These are phyloP conservation scores for Glycyrrhiza uralensis DNA, from an alignment of 306 rosid genomes.

Conservation along the genomic window DNA sequence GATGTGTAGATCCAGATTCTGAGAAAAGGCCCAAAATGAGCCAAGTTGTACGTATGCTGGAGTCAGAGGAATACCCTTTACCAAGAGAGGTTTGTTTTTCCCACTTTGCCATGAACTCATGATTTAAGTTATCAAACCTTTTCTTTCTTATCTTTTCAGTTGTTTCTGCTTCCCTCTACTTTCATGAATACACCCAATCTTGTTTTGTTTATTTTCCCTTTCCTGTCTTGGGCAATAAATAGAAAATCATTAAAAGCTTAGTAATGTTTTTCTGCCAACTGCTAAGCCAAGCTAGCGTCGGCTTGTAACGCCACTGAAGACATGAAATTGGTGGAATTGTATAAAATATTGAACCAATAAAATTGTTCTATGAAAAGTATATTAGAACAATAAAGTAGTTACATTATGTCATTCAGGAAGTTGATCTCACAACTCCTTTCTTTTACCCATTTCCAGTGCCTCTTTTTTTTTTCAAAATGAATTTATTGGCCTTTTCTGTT, in stretches of 20 bases:
- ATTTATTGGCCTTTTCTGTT: not conserved
- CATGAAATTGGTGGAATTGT: not conserved
- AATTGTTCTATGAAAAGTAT: not conserved
- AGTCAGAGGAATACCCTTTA: slow-evolving; percentile 83
- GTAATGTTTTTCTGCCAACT: not conserved
- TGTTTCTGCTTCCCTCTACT: not conserved
- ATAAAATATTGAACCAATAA: not conserved
- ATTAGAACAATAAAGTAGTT: slow-evolving; percentile 10
- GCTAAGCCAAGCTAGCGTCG: not conserved
- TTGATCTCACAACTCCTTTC: not conserved
- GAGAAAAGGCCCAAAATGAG: slow-evolving; percentile 94
- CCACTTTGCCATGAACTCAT: not conserved
- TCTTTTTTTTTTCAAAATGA: not conserved
- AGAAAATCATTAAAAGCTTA: not conserved
- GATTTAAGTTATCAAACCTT: not conserved
- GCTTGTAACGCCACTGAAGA: not conserved
- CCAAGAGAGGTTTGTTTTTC: slow-evolving; percentile 68
- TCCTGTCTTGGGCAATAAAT: not conserved
- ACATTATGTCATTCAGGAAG: not conserved
- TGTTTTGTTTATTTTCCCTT: not conserved
- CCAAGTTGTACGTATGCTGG: slow-evolving; percentile 92
- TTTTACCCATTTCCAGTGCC: not conserved
- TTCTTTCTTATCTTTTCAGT: not conserved
- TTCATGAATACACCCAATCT: not conserved
- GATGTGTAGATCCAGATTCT: slow-evolving; percentile 93